Conservation (phyloP, 192 early-diverging fungal species). For the Entomortierella chlamydospora region DNA sequence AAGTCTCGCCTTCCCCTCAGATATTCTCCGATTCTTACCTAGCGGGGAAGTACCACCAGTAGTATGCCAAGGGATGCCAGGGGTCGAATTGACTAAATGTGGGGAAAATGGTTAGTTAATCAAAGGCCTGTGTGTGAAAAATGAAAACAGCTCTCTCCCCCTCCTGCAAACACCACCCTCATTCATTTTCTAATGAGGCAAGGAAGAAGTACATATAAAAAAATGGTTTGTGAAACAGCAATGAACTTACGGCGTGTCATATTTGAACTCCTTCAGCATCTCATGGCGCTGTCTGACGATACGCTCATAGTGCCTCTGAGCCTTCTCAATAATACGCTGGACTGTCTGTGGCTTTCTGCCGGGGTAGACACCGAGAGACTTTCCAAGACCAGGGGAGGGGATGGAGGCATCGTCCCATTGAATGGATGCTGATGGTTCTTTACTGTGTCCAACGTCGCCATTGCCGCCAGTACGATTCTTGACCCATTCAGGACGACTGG, state of each 20-base stretch:
- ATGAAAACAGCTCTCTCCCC: too few species aligned
- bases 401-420: slow-evolving; percentile 16
- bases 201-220: neutral
- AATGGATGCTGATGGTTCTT: neutral
- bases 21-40: too few species aligned
- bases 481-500: slow-evolving; percentile 4
- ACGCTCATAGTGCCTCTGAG: slow-evolving; percentile 23
- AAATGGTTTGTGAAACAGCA: too few species aligned
- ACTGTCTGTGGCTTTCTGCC: slow-evolving; percentile 25
- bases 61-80: slow-evolving; percentile 15
- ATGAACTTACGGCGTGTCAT: slow-evolving; percentile 24
- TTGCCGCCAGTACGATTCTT: slow-evolving; percentile 3
- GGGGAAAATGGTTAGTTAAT: neutral
- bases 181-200: neutral
- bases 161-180: too few species aligned
- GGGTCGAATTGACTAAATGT: slow-evolving; percentile 25
- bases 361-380: slow-evolving; percentile 19
- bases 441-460: neutral
- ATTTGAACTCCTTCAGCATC: neutral
- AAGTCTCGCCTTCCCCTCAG: too few species aligned
- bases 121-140: too few species aligned
- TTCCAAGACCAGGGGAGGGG: neutral
- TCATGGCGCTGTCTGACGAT: slow-evolving; percentile 26
- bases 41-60: slow-evolving; percentile 53
- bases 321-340: slow-evolving; percentile 32